These are phyloP conservation scores for Bryoerythrophyllum caledonicum DNA, from an alignment of 225 moss, liverwort and hornwort genomes.

Conservation along the genomic window DNA sequence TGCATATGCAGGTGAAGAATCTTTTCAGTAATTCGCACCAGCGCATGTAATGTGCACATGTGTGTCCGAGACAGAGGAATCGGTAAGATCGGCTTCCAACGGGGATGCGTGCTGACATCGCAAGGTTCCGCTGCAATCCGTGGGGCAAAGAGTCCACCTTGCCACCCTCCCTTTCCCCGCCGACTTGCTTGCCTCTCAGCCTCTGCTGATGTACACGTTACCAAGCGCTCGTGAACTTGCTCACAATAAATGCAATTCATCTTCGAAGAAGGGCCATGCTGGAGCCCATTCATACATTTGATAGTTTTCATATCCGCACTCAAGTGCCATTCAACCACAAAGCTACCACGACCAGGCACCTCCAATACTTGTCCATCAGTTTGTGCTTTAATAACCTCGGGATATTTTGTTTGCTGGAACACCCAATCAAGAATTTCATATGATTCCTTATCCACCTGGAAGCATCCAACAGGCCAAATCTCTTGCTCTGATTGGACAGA, in stretches of 20 bases:
- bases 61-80: not conserved
- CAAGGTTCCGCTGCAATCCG: not conserved
- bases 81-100: too few species aligned
- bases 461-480: too few species aligned
- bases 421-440: not conserved
- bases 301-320: too few species aligned
- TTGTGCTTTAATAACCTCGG: not conserved
- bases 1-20: not conserved
- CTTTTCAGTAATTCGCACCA: not conserved
- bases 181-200: not conserved
- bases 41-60: not conserved
- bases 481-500: too few species aligned
- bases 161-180: not conserved
- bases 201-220: not conserved
- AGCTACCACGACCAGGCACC: not conserved
- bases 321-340: not conserved
- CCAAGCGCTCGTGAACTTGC: not conserved
- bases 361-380: not conserved
- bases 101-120: not conserved
- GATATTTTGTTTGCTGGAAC: not conserved
- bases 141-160: not conserved
- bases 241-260: not conserved
- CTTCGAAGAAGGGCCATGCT: not conserved
- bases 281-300: not conserved
- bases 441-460: too few species aligned